Evolutionary conservation across 2,329 filamentous ascomycete genomes (phyloP).

Genomic region (Aspergillus viridinutans): DNA sequence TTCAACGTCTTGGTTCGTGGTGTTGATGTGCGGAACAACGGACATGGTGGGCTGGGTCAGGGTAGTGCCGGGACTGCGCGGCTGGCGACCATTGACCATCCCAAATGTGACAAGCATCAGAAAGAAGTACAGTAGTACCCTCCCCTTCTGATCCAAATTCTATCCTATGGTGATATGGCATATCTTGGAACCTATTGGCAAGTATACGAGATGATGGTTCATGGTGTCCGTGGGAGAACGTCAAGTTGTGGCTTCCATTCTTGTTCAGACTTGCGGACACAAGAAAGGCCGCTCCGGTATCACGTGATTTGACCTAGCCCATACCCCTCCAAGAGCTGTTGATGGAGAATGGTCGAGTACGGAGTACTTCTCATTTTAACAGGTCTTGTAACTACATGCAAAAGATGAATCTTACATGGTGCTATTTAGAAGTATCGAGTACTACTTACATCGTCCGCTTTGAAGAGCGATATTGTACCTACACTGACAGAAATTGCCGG

Average conservation of each 20-base stretch:
- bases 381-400: background rate
- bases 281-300: background rate
- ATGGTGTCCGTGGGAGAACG: background rate
- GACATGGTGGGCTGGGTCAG: background rate
- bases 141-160: background rate
- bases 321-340: too few relatives aligned
- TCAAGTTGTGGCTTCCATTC: constrained; percentile 3
- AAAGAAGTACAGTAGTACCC: background rate
- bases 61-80: background rate
- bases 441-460: background rate
- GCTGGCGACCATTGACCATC: background rate
- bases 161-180: background rate
- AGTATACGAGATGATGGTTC: background rate
- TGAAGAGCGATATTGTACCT: background rate
- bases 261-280: background rate
- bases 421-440: background rate
- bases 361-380: too few relatives aligned
- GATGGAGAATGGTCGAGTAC: too few relatives aligned
- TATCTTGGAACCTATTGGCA: background rate
- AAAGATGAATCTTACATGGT: background rate
- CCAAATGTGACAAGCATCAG: background rate
- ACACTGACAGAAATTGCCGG: background rate
- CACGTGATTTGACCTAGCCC: background rate
- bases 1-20: background rate
- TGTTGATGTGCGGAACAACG: background rate